These are phyloP conservation scores for Rauvolfia tetraphylla DNA, from an alignment of 257 asterid species.

Conservation along the genomic window DNA sequence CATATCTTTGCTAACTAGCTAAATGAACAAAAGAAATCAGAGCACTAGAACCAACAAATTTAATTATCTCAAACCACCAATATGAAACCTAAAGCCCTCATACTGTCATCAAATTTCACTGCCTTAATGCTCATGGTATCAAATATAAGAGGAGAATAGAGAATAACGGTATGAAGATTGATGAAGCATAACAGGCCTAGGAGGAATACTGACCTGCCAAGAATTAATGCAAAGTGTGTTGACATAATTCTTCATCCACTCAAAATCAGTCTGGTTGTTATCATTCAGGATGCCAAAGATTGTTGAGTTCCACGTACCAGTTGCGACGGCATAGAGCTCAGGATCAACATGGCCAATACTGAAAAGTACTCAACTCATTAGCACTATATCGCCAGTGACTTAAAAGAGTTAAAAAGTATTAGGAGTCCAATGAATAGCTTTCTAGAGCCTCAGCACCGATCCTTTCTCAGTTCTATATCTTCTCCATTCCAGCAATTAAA, in stretches of 20 bases:
- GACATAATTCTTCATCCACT: conserved; percentile 68
- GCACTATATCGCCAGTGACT: conserved; percentile 10
- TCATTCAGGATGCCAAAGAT: conserved; percentile 25
- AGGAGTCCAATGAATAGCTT: neutral
- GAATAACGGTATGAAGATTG: neutral
- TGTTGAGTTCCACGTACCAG: conserved; percentile 51
- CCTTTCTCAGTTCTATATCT: neutral
- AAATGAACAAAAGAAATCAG: neutral
- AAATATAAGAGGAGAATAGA: neutral
- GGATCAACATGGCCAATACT: conserved; percentile 90
- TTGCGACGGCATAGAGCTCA: conserved; percentile 70
- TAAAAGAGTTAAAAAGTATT: neutral
- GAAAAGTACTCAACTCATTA: conserved; percentile 31
- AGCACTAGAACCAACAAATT: neutral
- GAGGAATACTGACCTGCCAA: conserved; percentile 70
- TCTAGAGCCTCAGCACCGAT: neutral
- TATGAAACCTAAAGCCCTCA: neutral
- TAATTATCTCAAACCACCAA: neutral
- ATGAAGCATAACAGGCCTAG: neutral
- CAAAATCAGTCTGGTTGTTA: conserved; percentile 36
- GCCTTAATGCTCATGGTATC: neutral
- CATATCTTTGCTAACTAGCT: neutral
- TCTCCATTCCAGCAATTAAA: neutral
- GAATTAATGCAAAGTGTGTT: conserved; percentile 90
- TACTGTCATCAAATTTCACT: neutral